Base-by-base conservation (phyloP, 805 yeast genomes). In the Yamadazyma akitaensis region DNA sequence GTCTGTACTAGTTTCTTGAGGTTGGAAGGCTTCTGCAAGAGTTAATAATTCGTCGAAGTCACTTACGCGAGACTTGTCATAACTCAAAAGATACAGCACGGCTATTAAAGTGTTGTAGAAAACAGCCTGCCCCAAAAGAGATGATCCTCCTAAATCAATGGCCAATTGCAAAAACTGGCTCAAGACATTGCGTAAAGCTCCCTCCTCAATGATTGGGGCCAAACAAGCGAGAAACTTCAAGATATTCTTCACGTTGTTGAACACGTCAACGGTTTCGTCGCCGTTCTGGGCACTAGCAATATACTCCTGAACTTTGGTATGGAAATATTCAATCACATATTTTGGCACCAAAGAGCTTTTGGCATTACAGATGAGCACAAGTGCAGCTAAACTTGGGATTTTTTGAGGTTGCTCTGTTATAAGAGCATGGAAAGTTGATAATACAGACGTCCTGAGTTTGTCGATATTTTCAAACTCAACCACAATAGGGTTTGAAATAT, bases 321-420 rank as follows among this genome's bases (percentile, higher is more conserved):
- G 90, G 53, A 88, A 74, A 64, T 68, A 85, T 52, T 85, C 90
- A 19, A 88, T 64, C 11, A 88, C 77, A 42, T 79, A 77, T 53
- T 81, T 79, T 42, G 95, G 92, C 37, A 88, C 82, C 33, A 77
- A 69, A 31, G 79, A 76, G 62, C 80, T 81, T 48, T 76, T 76
- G 19, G 85, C 72, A 65, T 85, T 84, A 40, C 88, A 81, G 18
- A 82, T 70, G 57, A 84, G 76, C 5, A 90, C 67, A 53, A 89
- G 71, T 8, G 83, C 80, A 24, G 89, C 77, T 47, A 92, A 64
- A n/a, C 83, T 77, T 12, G 84, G 80, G 49, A 85, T 78, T 62
- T 91, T 94, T 52, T 91, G 96, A 0, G 99, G 98, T 64, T 92
- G 97, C 64, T 94, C 98, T 25, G 79, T 66, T 10, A 85, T 73